A percentile compares a stretch with the other conserved stretches of the same genome.
These are phyloP conservation scores for Fusarium odoratissimum DNA, from an alignment of 2,329 filamentous ascomycete species.

Conservation along the genomic window DNA sequence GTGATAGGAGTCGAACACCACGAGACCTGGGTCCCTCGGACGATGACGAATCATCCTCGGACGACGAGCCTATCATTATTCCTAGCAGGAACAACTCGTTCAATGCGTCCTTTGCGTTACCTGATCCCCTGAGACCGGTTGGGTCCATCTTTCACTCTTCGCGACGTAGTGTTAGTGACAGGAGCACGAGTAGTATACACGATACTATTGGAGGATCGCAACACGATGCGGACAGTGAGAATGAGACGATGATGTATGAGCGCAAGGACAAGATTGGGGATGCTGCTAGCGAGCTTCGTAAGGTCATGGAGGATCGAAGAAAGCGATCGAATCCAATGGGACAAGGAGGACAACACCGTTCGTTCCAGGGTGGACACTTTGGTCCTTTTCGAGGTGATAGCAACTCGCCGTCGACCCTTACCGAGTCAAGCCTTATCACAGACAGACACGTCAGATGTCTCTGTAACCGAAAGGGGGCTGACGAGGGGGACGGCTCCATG, in stretches of 20 bases:
- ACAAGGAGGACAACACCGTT: slow-evolving; percentile 50
- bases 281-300: slow-evolving; percentile 70
- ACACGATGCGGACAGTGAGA: slow-evolving; percentile 65
- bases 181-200: slow-evolving; percentile 57
- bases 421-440: slow-evolving; percentile 58
- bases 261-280: slow-evolving; percentile 60
- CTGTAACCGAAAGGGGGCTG: slow-evolving; percentile 60
- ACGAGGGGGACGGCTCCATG: slow-evolving; percentile 66
- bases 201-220: slow-evolving; percentile 52
- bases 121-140: slow-evolving; percentile 63
- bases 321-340: slow-evolving; percentile 53
- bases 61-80: slow-evolving; percentile 74
- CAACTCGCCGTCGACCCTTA: slow-evolving; percentile 64
- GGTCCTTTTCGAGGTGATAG: slow-evolving; percentile 52
- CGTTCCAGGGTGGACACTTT: slow-evolving; percentile 47
- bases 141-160: slow-evolving; percentile 61
- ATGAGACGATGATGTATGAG: slow-evolving; percentile 68
- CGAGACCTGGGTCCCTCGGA: slow-evolving; percentile 61
- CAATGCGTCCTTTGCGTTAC: slow-evolving; percentile 65
- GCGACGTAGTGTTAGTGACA: slow-evolving; percentile 62
- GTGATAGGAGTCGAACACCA: slow-evolving; percentile 45
- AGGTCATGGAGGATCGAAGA: slow-evolving; percentile 65
- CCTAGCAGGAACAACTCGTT: slow-evolving; percentile 69
- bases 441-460: slow-evolving; percentile 66
- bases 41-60: slow-evolving; percentile 67